Evolutionary conservation across 192 early-diverging fungal species (phyloP).

Genomic region (Spinellus fusiger): DNA sequence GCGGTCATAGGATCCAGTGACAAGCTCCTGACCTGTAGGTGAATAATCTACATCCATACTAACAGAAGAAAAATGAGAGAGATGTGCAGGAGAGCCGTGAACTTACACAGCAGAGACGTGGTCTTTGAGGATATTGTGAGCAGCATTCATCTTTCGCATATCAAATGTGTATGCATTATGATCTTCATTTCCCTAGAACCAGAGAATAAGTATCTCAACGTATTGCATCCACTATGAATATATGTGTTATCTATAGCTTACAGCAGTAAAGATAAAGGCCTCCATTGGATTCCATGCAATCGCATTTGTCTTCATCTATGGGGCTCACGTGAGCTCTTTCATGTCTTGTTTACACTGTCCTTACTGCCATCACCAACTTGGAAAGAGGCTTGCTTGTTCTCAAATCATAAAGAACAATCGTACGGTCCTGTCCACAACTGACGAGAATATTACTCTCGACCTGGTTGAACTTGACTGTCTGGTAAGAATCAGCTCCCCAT

Average conservation of each 20-base stretch:
- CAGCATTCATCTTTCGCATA: constrained; percentile 89
- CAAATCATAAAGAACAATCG: constrained; percentile 92
- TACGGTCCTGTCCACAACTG: constrained; percentile 89
- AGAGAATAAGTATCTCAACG: constrained; percentile 3
- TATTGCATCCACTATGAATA: background rate
- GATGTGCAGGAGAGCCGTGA: no score
- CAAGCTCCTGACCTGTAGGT: constrained; percentile 94
- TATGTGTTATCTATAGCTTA: constrained; percentile 12
- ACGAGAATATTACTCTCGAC: constrained; percentile 92
- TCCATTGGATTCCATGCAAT: constrained; percentile 99
- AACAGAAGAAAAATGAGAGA: background rate
- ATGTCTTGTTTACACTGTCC: no score
- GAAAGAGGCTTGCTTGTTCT: constrained; percentile 81
- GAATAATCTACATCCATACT: constrained; percentile 95
- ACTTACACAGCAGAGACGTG: constrained; percentile 95
- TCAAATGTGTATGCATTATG: constrained; percentile 97
- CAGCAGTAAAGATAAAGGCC: constrained; percentile 87
- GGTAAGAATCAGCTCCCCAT: constrained; percentile 95
- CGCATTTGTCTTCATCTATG: constrained; percentile 82
- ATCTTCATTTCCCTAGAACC: constrained; percentile 83
- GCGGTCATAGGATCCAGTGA: constrained; percentile 94
- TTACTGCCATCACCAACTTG: constrained; percentile 73
- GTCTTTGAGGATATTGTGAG: constrained; percentile 86
- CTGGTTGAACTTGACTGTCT: constrained; percentile 94
- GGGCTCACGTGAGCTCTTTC: no score